Evolutionary conservation across 768 basidiomycete genomes (phyloP).

Genomic region (Amanita phalloides): DNA sequence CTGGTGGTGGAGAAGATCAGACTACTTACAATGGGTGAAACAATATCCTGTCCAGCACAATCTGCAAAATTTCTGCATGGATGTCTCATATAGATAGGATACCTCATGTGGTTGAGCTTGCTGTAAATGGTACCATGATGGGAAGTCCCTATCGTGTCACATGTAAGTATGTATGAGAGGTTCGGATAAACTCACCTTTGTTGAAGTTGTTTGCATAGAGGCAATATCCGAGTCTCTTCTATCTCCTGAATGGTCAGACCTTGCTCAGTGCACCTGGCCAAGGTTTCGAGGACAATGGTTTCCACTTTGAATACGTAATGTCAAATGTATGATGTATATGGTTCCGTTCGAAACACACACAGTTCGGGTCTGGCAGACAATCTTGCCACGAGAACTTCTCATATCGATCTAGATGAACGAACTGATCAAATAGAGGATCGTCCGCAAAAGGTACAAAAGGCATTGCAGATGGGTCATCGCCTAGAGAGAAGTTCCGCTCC

Average conservation of each 20-base stretch:
- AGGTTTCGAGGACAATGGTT: constrained; percentile 37
- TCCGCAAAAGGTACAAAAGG: constrained; percentile 55
- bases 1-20: background rate
- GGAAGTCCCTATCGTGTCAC: constrained; percentile 11
- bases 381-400: constrained; percentile 40
- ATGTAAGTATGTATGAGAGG: background rate
- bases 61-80: background rate
- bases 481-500: constrained; percentile 33
- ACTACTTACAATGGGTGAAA: constrained; percentile 31
- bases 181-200: background rate
- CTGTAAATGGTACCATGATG: background rate
- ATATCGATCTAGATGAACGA: constrained; percentile 30
- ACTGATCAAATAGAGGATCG: constrained; percentile 39
- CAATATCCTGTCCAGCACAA: constrained; percentile 35
- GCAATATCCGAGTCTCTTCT: constrained; percentile 37
- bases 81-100: constrained; percentile 1
- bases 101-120: constrained; percentile 3
- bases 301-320: constrained; percentile 24
- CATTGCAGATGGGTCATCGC: constrained; percentile 49
- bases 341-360: constrained; percentile 14
- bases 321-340: background rate
- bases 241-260: constrained; percentile 32
- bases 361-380: constrained; percentile 20
- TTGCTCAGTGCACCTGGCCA: constrained; percentile 23
- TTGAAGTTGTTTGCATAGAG: constrained; percentile 10